Evolutionary conservation across 306 rosid genomes (phyloP).

Genomic region (Biancaea sappan): DNA sequence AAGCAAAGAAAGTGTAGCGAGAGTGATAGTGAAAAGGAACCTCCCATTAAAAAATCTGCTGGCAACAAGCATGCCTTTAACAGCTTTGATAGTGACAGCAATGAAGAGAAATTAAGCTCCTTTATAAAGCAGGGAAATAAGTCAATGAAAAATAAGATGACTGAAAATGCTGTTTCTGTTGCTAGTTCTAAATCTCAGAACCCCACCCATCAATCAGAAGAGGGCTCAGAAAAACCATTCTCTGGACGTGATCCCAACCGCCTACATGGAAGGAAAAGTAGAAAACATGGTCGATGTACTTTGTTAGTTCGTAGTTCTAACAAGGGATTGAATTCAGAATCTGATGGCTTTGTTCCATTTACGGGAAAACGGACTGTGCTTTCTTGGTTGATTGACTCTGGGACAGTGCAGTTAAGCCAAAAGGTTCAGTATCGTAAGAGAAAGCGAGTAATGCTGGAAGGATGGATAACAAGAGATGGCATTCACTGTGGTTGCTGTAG

Average conservation of each 20-base stretch:
- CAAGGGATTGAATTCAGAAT: constrained; percentile 68
- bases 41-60: constrained; percentile 43
- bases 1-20: constrained; percentile 58
- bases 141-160: constrained; percentile 62
- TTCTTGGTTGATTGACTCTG: no score
- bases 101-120: constrained; percentile 85
- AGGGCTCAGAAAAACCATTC: constrained; percentile 46
- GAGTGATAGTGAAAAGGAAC: constrained; percentile 59
- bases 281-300: constrained; percentile 76
- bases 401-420: no score
- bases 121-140: constrained; percentile 80
- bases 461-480: constrained; percentile 96
- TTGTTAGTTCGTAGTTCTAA: constrained; percentile 81
- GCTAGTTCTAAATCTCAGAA: constrained; percentile 56
- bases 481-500: constrained; percentile 96
- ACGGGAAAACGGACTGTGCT: constrained; percentile 91
- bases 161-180: constrained; percentile 56
- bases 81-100: constrained; percentile 69
- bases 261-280: constrained; percentile 71
- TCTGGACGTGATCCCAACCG: constrained; percentile 55
- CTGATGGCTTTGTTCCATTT: constrained; percentile 87
- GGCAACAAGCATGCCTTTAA: constrained; percentile 55
- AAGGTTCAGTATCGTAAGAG: constrained; percentile 87
- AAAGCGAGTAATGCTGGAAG: constrained; percentile 80
- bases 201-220: constrained; percentile 45